These are phyloP conservation scores for Adansonia grandidieri DNA, from an alignment of 441 rosid genomes.

Conservation along the genomic window DNA sequence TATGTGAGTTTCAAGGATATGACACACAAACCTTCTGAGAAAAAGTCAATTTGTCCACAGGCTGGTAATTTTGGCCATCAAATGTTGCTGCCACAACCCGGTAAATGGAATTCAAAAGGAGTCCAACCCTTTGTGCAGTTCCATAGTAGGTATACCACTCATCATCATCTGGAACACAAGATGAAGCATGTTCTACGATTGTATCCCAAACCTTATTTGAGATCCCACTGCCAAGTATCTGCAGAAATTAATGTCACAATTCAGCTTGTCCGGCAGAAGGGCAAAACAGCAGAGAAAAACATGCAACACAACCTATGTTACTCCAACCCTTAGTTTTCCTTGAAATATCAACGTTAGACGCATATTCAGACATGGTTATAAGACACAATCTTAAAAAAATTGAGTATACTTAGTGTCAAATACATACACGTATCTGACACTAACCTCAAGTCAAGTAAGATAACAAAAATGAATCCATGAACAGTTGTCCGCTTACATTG, in stretches of 20 bases:
- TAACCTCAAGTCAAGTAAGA: neutral
- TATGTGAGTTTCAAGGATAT: neutral
- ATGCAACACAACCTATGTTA: neutral
- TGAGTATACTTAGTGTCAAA: neutral
- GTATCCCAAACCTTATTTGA: slow-evolving; percentile 58
- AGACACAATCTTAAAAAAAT: too few species aligned
- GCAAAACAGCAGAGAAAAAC: neutral
- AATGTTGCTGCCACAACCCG: slow-evolving; percentile 50
- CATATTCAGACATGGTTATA: neutral
- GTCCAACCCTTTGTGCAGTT: slow-evolving; percentile 33
- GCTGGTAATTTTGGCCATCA: slow-evolving; percentile 35
- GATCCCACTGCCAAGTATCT: slow-evolving; percentile 51
- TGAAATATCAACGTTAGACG: too few species aligned
- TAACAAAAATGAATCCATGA: neutral
- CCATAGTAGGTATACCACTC: slow-evolving; percentile 47
- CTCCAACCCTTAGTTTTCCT: neutral
- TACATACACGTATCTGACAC: neutral
- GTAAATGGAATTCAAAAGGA: slow-evolving; percentile 60
- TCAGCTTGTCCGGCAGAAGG: neutral
- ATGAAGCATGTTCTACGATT: slow-evolving; percentile 59
- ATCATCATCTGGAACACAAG: slow-evolving; percentile 53
- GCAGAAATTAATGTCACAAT: slow-evolving; percentile 21
- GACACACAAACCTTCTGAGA: slow-evolving; percentile 41
- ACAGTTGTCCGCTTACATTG: slow-evolving; percentile 43
- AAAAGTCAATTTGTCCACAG: slow-evolving; percentile 38